Base-by-base conservation (phyloP, 176 grass and related monocot species). In the Neostapfia colusana region DNA sequence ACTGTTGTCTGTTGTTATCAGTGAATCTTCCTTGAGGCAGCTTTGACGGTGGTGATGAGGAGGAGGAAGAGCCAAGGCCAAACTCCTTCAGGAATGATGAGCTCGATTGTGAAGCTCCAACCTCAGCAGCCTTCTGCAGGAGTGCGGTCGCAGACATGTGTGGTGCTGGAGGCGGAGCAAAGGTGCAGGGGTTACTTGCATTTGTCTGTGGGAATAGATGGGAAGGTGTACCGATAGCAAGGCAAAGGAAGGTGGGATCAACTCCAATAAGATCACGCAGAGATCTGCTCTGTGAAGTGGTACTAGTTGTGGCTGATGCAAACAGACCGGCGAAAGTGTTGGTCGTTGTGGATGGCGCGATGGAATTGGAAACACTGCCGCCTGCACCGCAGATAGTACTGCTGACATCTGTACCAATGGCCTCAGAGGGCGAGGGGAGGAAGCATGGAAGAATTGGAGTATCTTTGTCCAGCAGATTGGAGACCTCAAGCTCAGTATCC, bases 171-270 rank as follows among this genome's bases (percentile, higher is more conserved):
- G 86, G 86, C 18, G 81, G 71, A 17, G 71, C 77, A 28, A 88
- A 88, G 17, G 28, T 71, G 40, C 86, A 54, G 0, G 81, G 39
- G 41, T 76, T 63, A 39, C 86, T 84, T 80, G 86, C 6, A 16
- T 75, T 76, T 71, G 81, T 80, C 65, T 84, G 86, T 0, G 77
- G 28, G 70, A 88, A 88, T 20, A 88, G 39, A 35, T 67, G 66
- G 6, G 86, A 76, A 14, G 86, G 86, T 0, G 81, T 20, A 51
- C 86, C 86, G n/a, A 88, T 88, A 0, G 86, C 86, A 60, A 88
- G 86, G 77, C 86, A 88, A 41, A 88, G 86, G 81, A 88, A 88
- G 48, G 86, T 88, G 28, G 86, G 86, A 79, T 88, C 86, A 10
- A 88, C 86, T 8, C 86, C 86, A 0, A 88, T 88, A 57, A 88